A percentile compares a stretch with the other conserved stretches of the same genome.
phyloP scores from a whole-genome alignment of 257 asterid species.

The Salvia splendens region DNA sequence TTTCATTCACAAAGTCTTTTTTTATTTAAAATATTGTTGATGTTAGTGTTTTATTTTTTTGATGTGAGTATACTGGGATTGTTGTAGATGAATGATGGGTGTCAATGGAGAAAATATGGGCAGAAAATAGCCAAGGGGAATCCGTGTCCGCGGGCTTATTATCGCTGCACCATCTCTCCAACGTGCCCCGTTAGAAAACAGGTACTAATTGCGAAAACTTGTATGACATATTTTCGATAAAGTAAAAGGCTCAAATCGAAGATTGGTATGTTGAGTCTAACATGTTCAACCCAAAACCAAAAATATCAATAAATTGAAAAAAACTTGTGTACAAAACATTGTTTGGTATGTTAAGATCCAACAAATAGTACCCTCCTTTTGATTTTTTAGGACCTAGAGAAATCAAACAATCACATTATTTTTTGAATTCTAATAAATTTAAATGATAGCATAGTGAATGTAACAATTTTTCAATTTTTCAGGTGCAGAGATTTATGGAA shows the following conservation, averaged over 20 bases:
- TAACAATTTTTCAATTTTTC: constrained; percentile 17
- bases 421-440: neutral
- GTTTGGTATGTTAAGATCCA: too few species aligned
- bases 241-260: too few species aligned
- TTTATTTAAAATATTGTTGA: neutral
- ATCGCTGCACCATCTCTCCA: constrained; percentile 81
- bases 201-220: constrained; percentile 25
- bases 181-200: constrained; percentile 88
- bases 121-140: constrained; percentile 84
- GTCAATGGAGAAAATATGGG: constrained; percentile 97
- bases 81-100: constrained; percentile 83
- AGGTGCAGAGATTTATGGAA: constrained; percentile 80
- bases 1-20: too few species aligned
- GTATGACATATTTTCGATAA: too few species aligned
- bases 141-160: constrained; percentile 91
- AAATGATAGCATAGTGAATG: neutral
- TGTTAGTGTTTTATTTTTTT: neutral
- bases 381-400: too few species aligned
- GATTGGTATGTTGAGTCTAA: too few species aligned
- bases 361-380: too few species aligned
- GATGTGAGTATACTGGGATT: neutral
- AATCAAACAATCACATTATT: too few species aligned
- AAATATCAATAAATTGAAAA: too few species aligned
- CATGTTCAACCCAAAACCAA: too few species aligned
- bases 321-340: too few species aligned